Percentiles rank a stretch among this genome's conserved stretches.
phyloP scores from a whole-genome alignment of 2,329 filamentous ascomycete genomes.

The Chaetothyriales sp. region DNA sequence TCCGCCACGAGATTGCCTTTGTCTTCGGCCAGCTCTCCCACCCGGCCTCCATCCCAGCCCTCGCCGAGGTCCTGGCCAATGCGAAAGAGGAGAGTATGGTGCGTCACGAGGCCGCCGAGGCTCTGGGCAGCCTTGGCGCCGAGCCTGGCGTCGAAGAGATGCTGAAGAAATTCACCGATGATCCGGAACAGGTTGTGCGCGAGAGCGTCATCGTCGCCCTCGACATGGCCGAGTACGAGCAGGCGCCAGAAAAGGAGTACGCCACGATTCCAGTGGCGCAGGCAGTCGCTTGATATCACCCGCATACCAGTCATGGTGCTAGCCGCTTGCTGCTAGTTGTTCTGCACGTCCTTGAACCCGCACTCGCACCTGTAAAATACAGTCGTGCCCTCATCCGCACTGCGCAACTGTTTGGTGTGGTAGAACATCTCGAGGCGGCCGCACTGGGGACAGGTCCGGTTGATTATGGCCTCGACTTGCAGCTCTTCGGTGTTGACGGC shows the following conservation, averaged over 20 bases:
- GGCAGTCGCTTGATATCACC: neutral
- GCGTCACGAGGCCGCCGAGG: slow-evolving; percentile 91
- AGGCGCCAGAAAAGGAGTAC: slow-evolving; percentile 76
- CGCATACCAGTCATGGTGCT: too few relatives aligned
- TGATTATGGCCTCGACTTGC: slow-evolving; percentile 54
- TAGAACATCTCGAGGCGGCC: slow-evolving; percentile 69
- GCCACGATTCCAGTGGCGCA: slow-evolving; percentile 60
- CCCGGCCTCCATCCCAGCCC: slow-evolving; percentile 85
- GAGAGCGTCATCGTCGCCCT: slow-evolving; percentile 91
- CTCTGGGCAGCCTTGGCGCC: slow-evolving; percentile 81
- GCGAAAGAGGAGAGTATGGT: slow-evolving; percentile 85
- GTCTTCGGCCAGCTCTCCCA: slow-evolving; percentile 94
- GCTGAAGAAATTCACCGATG: slow-evolving; percentile 67
- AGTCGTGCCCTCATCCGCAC: slow-evolving; percentile 89
- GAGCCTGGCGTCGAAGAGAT: slow-evolving; percentile 84
- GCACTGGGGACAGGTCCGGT: slow-evolving; percentile 64
- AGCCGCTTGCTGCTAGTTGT: slow-evolving; percentile 21
- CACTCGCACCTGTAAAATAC: slow-evolving; percentile 83
- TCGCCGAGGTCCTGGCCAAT: slow-evolving; percentile 64
- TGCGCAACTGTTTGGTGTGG: slow-evolving; percentile 69
- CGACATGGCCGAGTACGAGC: slow-evolving; percentile 97
- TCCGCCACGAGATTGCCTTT: slow-evolving; percentile 95
- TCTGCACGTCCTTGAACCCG: slow-evolving; percentile 47
- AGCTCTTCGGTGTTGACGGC: slow-evolving; percentile 63
- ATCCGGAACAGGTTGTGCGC: slow-evolving; percentile 81